Conservation (phyloP, 2,329 filamentous ascomycete genomes). For the Elsinoe necatrix region DNA sequence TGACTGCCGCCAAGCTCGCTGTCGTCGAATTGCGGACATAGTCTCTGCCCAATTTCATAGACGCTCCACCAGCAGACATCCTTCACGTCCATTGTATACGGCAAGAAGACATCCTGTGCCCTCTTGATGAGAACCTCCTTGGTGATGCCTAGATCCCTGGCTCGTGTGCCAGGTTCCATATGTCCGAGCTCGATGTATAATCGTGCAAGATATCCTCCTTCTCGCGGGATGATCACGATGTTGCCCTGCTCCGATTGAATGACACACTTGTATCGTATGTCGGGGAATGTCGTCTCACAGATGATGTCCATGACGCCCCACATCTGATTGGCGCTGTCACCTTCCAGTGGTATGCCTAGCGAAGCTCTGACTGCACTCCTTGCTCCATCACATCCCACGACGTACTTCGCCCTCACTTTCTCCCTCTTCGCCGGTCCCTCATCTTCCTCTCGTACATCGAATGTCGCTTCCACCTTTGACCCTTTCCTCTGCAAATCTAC, state of each 20-base stretch:
- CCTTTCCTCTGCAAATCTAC: slow-evolving; percentile 6
- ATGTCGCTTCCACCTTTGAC: slow-evolving; percentile 4
- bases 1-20: slow-evolving; percentile 57
- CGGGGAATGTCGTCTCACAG: slow-evolving; percentile 21
- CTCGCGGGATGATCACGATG: slow-evolving; percentile 65
- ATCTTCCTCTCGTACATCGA: slow-evolving; percentile 16
- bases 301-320: slow-evolving; percentile 21
- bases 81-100: slow-evolving; percentile 41
- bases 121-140: slow-evolving; percentile 16
- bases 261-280: slow-evolving; percentile 45
- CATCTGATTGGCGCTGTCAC: slow-evolving; percentile 19
- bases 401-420: slow-evolving; percentile 20
- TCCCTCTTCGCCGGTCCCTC: slow-evolving; percentile 18
- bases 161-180: slow-evolving; percentile 12
- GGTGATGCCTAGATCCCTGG: slow-evolving; percentile 14
- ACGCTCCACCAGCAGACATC: slow-evolving; percentile 39
- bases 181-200: slow-evolving; percentile 32
- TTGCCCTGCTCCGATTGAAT: slow-evolving; percentile 60
- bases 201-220: slow-evolving; percentile 26
- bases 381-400: slow-evolving; percentile 23
- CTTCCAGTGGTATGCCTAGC: slow-evolving; percentile 19
- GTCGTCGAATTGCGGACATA: slow-evolving; percentile 33
- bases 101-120: slow-evolving; percentile 10
- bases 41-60: slow-evolving; percentile 37
- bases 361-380: slow-evolving; percentile 18